Evolutionary conservation across 2,329 filamentous ascomycete species (phyloP).

Genomic region (Teratosphaeria gauchensis): DNA sequence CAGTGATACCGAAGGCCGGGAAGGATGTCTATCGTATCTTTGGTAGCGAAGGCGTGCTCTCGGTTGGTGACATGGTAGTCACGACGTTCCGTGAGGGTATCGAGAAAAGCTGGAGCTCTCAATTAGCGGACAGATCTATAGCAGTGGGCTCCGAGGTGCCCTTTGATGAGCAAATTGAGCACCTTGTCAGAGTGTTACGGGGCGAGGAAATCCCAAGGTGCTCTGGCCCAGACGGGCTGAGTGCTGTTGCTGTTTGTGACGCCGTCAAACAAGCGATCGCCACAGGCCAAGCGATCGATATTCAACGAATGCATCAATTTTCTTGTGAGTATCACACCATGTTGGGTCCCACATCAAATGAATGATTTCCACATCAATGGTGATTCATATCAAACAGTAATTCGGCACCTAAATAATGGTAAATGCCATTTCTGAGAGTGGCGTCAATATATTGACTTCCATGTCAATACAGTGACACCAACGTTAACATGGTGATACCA

Average conservation of each 20-base stretch:
- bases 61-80: constrained; percentile 44
- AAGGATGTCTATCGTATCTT: constrained; percentile 47
- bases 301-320: not conserved
- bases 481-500: no score
- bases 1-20: constrained; percentile 36
- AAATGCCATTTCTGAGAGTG: no score
- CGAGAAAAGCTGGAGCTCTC: constrained; percentile 35
- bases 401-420: no score
- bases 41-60: constrained; percentile 42
- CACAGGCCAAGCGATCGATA: constrained; percentile 16
- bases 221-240: constrained; percentile 40
- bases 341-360: no score
- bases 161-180: constrained; percentile 44
- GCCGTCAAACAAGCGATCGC: constrained; percentile 40
- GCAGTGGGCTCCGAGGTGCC: constrained; percentile 29
- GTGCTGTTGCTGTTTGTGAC: constrained; percentile 44
- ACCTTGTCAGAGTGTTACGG: constrained; percentile 42
- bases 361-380: no score
- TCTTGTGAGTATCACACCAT: no score
- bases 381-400: no score
- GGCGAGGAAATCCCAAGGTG: constrained; percentile 38
- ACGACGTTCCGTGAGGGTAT: constrained; percentile 35
- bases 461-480: no score
- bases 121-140: constrained; percentile 27
- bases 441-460: no score